Evolutionary conservation across 2,329 filamentous ascomycete species (phyloP).

Genomic region (Epichloe aotearoae): DNA sequence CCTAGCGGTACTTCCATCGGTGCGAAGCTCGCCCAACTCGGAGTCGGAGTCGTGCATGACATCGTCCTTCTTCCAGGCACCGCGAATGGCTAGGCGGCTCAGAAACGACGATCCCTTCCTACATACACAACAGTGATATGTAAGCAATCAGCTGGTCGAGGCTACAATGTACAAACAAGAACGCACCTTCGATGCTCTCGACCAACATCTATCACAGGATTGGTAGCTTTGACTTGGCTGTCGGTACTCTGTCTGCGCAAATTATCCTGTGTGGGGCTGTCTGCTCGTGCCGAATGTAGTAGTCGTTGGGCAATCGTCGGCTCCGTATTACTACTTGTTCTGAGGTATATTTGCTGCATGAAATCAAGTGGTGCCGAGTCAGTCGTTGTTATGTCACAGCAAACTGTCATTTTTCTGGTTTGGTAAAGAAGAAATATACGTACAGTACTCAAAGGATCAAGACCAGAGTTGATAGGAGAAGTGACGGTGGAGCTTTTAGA

Average conservation of each 20-base stretch:
- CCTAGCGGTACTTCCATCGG: slow-evolving; percentile 70
- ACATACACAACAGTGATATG: slow-evolving; percentile 4
- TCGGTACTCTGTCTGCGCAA: slow-evolving; percentile 29
- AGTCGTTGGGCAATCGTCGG: slow-evolving; percentile 41
- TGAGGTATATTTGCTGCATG: slow-evolving; percentile 26
- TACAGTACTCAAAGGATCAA: slow-evolving; percentile 26
- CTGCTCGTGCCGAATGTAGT: slow-evolving; percentile 37
- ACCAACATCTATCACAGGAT: slow-evolving; percentile 27
- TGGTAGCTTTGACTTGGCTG: slow-evolving; percentile 22
- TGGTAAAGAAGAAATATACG: slow-evolving; percentile 4
- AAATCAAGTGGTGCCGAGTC: background rate
- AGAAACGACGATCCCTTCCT: slow-evolving; percentile 87
- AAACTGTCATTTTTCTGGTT: background rate
- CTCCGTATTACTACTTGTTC: slow-evolving; percentile 23
- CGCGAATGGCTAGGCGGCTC: slow-evolving; percentile 61
- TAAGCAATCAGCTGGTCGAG: background rate
- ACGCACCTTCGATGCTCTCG: slow-evolving; percentile 52
- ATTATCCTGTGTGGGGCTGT: slow-evolving; percentile 33
- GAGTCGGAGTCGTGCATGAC: slow-evolving; percentile 51
- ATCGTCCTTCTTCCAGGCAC: slow-evolving; percentile 59
- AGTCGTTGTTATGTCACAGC: background rate
- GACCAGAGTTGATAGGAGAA: slow-evolving; percentile 15
- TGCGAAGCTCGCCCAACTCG: slow-evolving; percentile 53
- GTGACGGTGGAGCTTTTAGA: slow-evolving; percentile 14
- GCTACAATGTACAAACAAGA: too few relatives aligned